Evolutionary conservation across 768 basidiomycete species (phyloP).

Genomic region (Saitozyma sp.): DNA sequence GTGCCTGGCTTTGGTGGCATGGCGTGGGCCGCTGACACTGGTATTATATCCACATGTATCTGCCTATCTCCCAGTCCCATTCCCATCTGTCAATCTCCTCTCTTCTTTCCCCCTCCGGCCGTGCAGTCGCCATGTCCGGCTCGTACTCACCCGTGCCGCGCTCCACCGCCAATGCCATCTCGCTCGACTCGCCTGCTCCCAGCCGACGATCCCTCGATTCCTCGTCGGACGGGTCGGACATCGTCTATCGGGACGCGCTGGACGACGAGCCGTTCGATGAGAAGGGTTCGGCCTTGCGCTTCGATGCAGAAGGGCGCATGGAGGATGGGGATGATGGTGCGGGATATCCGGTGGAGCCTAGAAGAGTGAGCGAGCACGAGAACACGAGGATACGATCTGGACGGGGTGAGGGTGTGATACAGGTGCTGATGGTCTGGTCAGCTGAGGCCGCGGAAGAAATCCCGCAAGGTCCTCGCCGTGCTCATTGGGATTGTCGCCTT

Average conservation of each 20-base stretch:
- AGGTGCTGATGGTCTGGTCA: conserved; percentile 7
- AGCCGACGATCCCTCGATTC: conserved; percentile 15
- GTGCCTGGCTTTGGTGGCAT: too few relatives aligned
- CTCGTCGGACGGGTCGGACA: conserved; percentile 32
- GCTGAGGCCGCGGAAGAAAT: conserved; percentile 33
- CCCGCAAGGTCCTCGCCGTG: conserved; percentile 62
- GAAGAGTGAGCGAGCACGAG: conserved; percentile 29
- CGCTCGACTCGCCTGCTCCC: background rate
- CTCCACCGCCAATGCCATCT: too few relatives aligned
- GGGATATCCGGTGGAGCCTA: conserved; percentile 35
- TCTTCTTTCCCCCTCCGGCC: too few relatives aligned
- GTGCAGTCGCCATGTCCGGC: too few relatives aligned
- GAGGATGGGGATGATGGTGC: conserved; percentile 28
- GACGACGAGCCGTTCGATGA: conserved; percentile 43
- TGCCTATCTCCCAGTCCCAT: too few relatives aligned
- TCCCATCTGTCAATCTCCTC: too few relatives aligned
- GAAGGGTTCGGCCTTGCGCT: conserved; percentile 13
- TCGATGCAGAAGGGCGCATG: conserved; percentile 31
- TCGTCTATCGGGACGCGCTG: conserved; percentile 39
- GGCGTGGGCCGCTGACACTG: too few relatives aligned
- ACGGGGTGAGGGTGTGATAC: too few relatives aligned
- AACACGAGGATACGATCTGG: too few relatives aligned
- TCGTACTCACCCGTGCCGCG: too few relatives aligned
- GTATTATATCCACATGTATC: too few relatives aligned
- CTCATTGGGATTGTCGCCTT: conserved; percentile 64